Base-by-base conservation (phyloP, 2,329 filamentous ascomycete genomes). In the Fulvia fulva region DNA sequence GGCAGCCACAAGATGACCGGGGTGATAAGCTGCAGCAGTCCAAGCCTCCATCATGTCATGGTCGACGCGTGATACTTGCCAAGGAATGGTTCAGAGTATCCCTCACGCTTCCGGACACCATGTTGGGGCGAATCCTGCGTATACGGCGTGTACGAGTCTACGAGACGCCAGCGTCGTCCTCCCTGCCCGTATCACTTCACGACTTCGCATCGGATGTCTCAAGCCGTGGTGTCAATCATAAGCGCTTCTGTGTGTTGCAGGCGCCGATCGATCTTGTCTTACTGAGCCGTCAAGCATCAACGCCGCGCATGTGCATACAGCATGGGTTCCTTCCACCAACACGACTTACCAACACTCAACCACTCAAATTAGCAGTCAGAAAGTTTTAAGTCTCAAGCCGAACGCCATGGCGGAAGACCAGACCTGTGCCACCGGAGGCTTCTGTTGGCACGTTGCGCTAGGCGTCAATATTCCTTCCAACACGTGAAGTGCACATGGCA, bases 1-100 rank as follows among this genome's bases (percentile, higher is more conserved):
- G 22, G 32, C 53, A 55, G 53, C 53, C 53, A 55, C 53, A 23
- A 49, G 45, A 44, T 9, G 30, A 34, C 32, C 25, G 32, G 32
- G 21, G 51, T 53, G 32, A 23, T 54, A 28, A 54, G 52, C 52
- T 46, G 43, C 52, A 54, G 25, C n/a, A 50, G n/a, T 54, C 43
- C 52, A 14, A 28, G 43, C 37, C 43, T 41, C 41, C 44, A 23
- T 43, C 26, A 53, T 46, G 52, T 30, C 23, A 32, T 54, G 52
- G 52, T 25, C 37, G 41, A 45, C 16, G 44, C 43, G 41, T 46
- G 52, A 54, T 32, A 8, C n/a, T 28, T 46, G 52, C 43, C 52
- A 32, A 46, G 43, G 28, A 23, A 19, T 46, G 52, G 23, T 22
- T 30, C 1, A 5, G 4, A 25, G 14, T 22, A 30, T 26, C 11